A percentile compares a stretch with the other conserved stretches of the same genome.
Evolutionary conservation across 2,329 filamentous ascomycete species (phyloP).

Genomic region (Aspergillus oerlinghausenensis): DNA sequence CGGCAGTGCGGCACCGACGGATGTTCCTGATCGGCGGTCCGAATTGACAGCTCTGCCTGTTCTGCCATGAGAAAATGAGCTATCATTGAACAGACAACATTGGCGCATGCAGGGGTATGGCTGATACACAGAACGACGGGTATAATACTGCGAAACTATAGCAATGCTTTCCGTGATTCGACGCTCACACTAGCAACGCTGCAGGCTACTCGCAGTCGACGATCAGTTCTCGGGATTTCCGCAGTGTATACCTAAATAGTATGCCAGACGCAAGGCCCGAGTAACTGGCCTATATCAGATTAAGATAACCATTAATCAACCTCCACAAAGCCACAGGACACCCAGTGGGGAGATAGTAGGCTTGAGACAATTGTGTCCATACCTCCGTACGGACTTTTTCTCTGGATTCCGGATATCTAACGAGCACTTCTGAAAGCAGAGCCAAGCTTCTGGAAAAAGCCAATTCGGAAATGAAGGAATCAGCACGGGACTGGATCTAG

Average conservation of each 20-base stretch:
- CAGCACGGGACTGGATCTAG: neutral
- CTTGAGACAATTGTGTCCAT: neutral
- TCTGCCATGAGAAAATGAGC: neutral
- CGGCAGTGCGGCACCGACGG: constrained; percentile 3
- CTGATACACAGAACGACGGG: too few species aligned
- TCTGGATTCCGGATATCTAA: neutral
- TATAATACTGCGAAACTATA: too few species aligned
- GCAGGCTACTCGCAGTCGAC: too few species aligned
- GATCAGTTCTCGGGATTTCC: too few species aligned
- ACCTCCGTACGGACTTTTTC: neutral
- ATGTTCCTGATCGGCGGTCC: constrained; percentile 8
- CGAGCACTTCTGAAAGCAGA: neutral
- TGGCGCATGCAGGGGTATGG: too few species aligned
- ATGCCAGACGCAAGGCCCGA: too few species aligned
- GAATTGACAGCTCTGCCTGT: neutral
- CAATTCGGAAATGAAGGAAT: neutral
- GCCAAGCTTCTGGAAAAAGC: too few species aligned
- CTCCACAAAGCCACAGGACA: neutral
- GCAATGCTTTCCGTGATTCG: too few species aligned
- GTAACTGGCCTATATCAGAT: neutral
- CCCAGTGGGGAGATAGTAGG: neutral
- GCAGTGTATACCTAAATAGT: too few species aligned
- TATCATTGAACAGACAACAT: neutral
- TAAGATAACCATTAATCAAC: neutral
- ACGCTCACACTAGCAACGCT: too few species aligned